Evolutionary conservation across 2,329 filamentous ascomycete genomes (phyloP).

Genomic region (Nemania sp.): DNA sequence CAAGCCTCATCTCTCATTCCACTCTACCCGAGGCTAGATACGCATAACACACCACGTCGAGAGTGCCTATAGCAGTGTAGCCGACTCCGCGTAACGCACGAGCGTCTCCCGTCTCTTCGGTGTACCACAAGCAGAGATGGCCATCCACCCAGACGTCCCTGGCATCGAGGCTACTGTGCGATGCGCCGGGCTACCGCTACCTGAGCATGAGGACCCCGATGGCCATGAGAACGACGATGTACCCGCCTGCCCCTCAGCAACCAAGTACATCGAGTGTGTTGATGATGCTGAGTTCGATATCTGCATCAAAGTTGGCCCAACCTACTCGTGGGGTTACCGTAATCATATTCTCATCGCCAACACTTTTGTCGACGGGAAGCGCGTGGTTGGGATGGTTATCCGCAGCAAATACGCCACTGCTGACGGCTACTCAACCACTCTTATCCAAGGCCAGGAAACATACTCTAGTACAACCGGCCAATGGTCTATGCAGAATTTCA

Average conservation of each 20-base stretch:
- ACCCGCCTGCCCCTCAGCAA: slow-evolving; percentile 26
- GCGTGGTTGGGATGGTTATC: slow-evolving; percentile 22
- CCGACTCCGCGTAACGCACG: not conserved
- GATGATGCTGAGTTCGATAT: slow-evolving; percentile 47
- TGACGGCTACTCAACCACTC: not conserved
- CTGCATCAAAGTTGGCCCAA: slow-evolving; percentile 29
- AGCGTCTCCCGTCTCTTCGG: not conserved
- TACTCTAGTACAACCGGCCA: not conserved
- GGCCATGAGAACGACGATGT: slow-evolving; percentile 21
- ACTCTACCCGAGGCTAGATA: not conserved
- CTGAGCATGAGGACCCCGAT: slow-evolving; percentile 47
- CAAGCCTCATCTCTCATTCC: not conserved
- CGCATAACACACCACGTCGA: not conserved
- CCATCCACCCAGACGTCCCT: slow-evolving; percentile 45
- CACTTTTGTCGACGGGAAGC: slow-evolving; percentile 44
- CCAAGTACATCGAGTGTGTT: slow-evolving; percentile 50
- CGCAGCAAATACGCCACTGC: not conserved
- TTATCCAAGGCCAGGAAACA: slow-evolving; percentile 12
- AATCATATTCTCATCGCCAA: slow-evolving; percentile 39
- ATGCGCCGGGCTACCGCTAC: slow-evolving; percentile 35
- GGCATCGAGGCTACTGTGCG: slow-evolving; percentile 45
- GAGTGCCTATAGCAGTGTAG: not conserved
- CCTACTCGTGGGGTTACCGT: slow-evolving; percentile 47
- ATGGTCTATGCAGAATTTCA: slow-evolving; percentile 40
- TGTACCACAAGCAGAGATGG: slow-evolving; percentile 37